phyloP scores from a whole-genome alignment of 2,329 filamentous ascomycete species.

The Tympanopsis confertula region DNA sequence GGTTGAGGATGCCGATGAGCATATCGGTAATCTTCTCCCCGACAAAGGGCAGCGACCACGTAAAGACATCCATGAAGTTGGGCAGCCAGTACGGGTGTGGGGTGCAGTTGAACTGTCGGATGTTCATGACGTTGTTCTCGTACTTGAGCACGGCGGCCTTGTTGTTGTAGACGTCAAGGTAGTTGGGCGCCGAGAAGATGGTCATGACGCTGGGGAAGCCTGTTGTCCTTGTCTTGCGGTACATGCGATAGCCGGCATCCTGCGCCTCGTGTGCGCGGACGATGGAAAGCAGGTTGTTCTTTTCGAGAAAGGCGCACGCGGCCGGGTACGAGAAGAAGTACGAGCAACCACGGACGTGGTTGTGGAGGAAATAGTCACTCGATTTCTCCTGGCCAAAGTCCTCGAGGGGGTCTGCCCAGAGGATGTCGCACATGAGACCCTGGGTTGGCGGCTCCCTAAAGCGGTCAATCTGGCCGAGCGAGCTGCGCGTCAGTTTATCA shows the following conservation, averaged over 20 bases:
- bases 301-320: slow-evolving; percentile 92
- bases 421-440: slow-evolving; percentile 96
- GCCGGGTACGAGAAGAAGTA: slow-evolving; percentile 99
- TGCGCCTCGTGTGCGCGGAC: slow-evolving; percentile 97
- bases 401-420: slow-evolving; percentile 95
- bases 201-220: slow-evolving; percentile 99
- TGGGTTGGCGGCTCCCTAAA: slow-evolving; percentile 96
- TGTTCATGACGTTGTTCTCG: slow-evolving; percentile 99
- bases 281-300: slow-evolving; percentile 94
- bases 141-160: slow-evolving; percentile 98
- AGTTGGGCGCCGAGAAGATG: slow-evolving; percentile 97
- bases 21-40: slow-evolving; percentile 99
- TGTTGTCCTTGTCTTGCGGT: slow-evolving; percentile 93
- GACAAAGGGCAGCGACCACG: slow-evolving; percentile 96
- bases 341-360: slow-evolving; percentile 94
- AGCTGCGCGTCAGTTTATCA: slow-evolving; percentile 1
- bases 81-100: slow-evolving; percentile 98
- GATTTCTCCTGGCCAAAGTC: slow-evolving; percentile 99
- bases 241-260: slow-evolving; percentile 98
- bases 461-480: slow-evolving; percentile 64
- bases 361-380: slow-evolving; percentile 93
- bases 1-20: slow-evolving; percentile 96
- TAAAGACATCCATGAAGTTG: slow-evolving; percentile 99
- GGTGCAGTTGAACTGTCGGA: slow-evolving; percentile 98
- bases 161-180: slow-evolving; percentile 99